These are phyloP conservation scores for Populus pruinosa DNA, from an alignment of 345 rosid species.

Conservation along the genomic window DNA sequence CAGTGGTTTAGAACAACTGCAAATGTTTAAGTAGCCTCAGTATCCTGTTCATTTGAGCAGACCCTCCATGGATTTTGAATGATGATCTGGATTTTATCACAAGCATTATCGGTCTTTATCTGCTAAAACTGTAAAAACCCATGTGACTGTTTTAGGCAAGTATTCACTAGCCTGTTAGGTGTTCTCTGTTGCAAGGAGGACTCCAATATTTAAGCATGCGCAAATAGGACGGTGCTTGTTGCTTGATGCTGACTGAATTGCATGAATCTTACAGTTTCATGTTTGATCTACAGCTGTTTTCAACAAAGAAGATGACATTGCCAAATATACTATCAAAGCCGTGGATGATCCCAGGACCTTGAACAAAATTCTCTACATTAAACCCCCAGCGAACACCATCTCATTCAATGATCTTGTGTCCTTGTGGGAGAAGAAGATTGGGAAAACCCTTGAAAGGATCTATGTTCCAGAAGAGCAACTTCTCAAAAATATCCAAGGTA, in stretches of 20 bases:
- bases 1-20: too few species aligned
- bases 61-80: background rate
- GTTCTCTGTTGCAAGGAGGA: too few species aligned
- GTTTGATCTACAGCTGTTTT: slow-evolving; percentile 36
- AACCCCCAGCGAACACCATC: slow-evolving; percentile 49
- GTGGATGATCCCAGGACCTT: slow-evolving; percentile 62
- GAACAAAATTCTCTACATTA: slow-evolving; percentile 55
- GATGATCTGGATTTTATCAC: background rate
- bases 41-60: background rate
- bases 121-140: background rate
- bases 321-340: slow-evolving; percentile 44
- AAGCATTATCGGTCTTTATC: background rate
- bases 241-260: too few species aligned
- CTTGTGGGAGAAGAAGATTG: slow-evolving; percentile 68
- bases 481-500: slow-evolving; percentile 54
- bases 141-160: background rate
- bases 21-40: background rate
- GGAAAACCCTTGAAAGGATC: slow-evolving; percentile 51
- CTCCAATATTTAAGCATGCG: too few species aligned
- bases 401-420: slow-evolving; percentile 57
- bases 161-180: too few species aligned
- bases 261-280: too few species aligned
- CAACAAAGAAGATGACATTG: slow-evolving; percentile 58
- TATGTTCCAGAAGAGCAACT: slow-evolving; percentile 53
- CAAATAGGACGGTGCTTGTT: too few species aligned